Evolutionary conservation across 148 eudicot genomes (phyloP).

Genomic region (Polygonum aviculare): DNA sequence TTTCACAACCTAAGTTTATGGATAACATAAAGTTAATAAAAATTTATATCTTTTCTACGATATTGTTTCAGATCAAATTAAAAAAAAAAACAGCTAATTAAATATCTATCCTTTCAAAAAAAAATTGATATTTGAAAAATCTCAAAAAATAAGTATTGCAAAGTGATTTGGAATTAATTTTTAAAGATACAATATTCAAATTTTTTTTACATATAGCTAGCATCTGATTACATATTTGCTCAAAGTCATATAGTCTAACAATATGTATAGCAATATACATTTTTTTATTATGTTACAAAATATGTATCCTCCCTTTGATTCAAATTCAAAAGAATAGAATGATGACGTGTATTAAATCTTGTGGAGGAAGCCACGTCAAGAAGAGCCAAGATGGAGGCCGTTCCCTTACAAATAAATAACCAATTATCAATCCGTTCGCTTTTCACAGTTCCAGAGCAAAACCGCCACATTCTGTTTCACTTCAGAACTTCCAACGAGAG

Average conservation of each 20-base stretch:
- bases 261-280: no score
- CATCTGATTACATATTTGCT: no score
- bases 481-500: background rate
- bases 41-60: background rate
- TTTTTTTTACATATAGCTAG: no score
- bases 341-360: background rate
- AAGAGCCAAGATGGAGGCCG: background rate
- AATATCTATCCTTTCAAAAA: background rate
- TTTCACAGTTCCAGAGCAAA: conserved; percentile 1
- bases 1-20: background rate
- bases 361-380: background rate
- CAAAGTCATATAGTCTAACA: no score
- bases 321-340: background rate
- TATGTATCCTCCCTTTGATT: no score
- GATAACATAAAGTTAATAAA: background rate
- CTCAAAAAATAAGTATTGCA: no score
- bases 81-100: background rate
- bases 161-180: no score
- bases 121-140: no score
- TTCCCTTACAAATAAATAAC: background rate
- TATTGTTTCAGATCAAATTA: background rate
- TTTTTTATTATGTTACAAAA: no score
- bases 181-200: no score
- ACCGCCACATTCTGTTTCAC: conserved; percentile 6
- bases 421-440: background rate